Evolutionary conservation across 2,329 filamentous ascomycete genomes (phyloP), one percentile per base, ranked within the genome.

Genomic region (Arthrobotrys entomopaga): DNA sequence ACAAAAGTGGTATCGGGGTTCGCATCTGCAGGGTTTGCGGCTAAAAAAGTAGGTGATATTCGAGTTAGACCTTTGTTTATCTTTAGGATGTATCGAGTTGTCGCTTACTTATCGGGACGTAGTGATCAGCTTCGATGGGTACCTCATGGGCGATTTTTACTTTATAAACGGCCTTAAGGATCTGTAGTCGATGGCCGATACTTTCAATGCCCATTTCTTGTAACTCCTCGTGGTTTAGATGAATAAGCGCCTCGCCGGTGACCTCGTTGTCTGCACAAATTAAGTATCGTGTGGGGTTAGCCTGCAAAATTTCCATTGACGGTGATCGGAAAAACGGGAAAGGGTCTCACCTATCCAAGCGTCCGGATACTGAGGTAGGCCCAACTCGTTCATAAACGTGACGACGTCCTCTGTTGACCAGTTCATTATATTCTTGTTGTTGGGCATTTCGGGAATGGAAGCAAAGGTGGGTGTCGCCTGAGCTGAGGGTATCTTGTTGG

Each of bases 141-240:
- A 98, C 88, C 79, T 96, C 93, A 80, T 97, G 93, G 77, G 92
- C 92, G 81, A 94, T 90, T 84, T 99, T 99, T 80, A 95, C 90
- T 80, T 98, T 93, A 83, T 97, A 98, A 64, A 98, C 93, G 79
- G 89, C 93, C 83, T 97, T 98, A 70, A 99, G 86, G 69, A 99
- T 96, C 20, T 93, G 96, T 79, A 99, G 85, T 73, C 95, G 90
- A 83, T 99, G 95, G 46, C 95, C 95, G 54, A 97, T 92, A 82
- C 94, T 98, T 76, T 86, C 85, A 77, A 99, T 91, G 54, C 93
- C 93, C 89, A 98, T 94, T 80, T 96, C 92, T 82, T 96, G 97
- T 79, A 99, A 84, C 81, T 98, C 94, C 67, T 96, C 91, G 81
- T 98, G 95, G 76, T 91, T 90, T 76, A 99, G 84, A 46, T 92